Evolutionary conservation across 208 protist species (phyloP), one percentile per base, ranked within the genome.

Genomic region (Leishmania martiniquensis): DNA sequence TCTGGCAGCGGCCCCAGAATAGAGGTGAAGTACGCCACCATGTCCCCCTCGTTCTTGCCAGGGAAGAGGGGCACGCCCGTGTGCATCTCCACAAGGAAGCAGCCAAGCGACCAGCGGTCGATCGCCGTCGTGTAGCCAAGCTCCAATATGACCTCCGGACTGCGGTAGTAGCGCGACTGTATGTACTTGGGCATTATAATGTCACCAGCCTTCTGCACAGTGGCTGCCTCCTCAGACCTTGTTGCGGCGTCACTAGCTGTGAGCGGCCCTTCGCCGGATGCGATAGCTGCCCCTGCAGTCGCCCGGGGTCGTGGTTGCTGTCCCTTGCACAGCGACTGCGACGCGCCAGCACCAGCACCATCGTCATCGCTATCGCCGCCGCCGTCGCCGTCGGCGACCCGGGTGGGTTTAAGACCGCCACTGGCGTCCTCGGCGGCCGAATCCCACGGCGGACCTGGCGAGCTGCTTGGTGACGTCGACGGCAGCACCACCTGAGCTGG

Each of bases 51-150:
- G 74, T 98, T 95, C 52, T 91, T 82, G 25, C 98, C 99, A 3
- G 88, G 83, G 71, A 99, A 99, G 13, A 99, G 81, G 17, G 99
- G 98, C n/a, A 89, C 77, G 15, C 98, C 99, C 12, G 95, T 99
- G 91, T 99, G 97, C 72, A 99, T 89, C 83, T 99, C 99, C 4
- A 99, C 98, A 1, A 99, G 78, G 70, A 99, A 98, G 83, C 99
- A 99, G 12, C 97, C 99, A 9, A 99, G 86, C 12, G 89, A 98
- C 99, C 99, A 99, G 81, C 99, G 99, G 85, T 99, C 99, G 75
- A 99, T 99, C 4, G 93, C 80, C 34, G 84, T 93, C 17, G 86
- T 91, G 90, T 99, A 99, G 49, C 91, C 87, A 15, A 99, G 83
- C 70, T 98, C 98, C 17, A 99, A 89, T 34, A 99, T 92, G 25